phyloP scores from a whole-genome alignment of 352 stramenopile genomes.

The Phytopythium delawarense region DNA sequence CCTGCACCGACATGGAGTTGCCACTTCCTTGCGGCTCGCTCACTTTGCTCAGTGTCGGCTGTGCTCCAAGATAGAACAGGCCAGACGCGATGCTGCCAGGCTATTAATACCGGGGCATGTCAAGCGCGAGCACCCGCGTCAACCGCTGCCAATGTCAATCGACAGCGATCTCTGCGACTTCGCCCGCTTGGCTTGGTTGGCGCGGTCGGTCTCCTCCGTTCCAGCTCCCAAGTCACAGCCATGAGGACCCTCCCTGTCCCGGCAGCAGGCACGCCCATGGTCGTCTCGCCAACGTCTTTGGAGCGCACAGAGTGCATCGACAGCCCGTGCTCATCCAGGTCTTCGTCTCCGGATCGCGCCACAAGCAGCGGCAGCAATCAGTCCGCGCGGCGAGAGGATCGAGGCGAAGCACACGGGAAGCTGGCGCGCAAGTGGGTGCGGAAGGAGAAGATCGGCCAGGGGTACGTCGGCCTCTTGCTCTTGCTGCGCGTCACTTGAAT shows the following conservation, averaged over 20 bases:
- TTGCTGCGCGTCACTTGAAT: neutral
- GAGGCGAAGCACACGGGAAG: neutral
- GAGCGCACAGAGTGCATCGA: neutral
- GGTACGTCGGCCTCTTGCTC: slow-evolving; percentile 22
- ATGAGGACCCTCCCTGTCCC: neutral
- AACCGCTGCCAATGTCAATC: neutral
- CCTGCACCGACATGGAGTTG: too few relatives aligned
- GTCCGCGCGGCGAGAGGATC: neutral
- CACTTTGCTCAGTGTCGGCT: too few relatives aligned
- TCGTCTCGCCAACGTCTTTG: neutral
- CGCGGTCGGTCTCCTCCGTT: neutral
- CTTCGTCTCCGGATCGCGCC: slow-evolving; percentile 27
- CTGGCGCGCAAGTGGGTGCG: slow-evolving; percentile 35
- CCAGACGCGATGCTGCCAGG: neutral
- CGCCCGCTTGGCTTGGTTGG: neutral
- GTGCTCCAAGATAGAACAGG: too few relatives aligned
- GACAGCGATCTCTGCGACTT: neutral
- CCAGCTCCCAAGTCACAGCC: neutral
- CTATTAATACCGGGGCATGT: slow-evolving; percentile 1
- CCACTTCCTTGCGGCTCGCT: neutral
- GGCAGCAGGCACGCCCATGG: neutral
- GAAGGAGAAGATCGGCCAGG: slow-evolving; percentile 81
- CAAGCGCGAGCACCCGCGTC: neutral
- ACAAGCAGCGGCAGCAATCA: slow-evolving; percentile 16
- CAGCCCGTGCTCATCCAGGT: neutral